Percentiles rank a stretch among this genome's conserved stretches.
phyloP scores from a whole-genome alignment of 2,329 filamentous ascomycete species.

The Chaetoscypha palmicola region DNA sequence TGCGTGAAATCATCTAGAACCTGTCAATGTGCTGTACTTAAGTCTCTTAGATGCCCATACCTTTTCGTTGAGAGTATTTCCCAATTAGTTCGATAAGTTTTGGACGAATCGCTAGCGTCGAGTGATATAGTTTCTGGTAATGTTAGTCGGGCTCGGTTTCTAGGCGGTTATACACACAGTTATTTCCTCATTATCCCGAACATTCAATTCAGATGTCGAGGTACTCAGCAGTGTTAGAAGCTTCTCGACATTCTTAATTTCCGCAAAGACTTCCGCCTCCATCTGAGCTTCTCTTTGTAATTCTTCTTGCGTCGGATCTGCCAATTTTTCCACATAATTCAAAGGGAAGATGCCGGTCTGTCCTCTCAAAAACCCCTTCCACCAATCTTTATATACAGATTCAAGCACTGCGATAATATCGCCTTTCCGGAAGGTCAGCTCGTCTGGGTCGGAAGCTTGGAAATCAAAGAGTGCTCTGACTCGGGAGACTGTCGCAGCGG shows the following conservation, averaged over 20 bases:
- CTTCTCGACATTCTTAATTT: slow-evolving; percentile 73
- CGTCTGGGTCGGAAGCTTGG: slow-evolving; percentile 84
- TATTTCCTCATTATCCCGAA: slow-evolving; percentile 95
- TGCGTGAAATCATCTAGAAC: slow-evolving; percentile 91
- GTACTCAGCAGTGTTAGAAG: slow-evolving; percentile 86
- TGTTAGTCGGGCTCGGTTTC: slow-evolving; percentile 35
- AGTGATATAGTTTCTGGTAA: slow-evolving; percentile 70
- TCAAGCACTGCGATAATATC: slow-evolving; percentile 96
- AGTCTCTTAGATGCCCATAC: slow-evolving; percentile 37
- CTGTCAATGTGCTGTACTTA: slow-evolving; percentile 7
- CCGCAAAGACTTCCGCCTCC: slow-evolving; percentile 73
- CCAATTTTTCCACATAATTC: slow-evolving; percentile 97
- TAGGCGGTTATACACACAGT: slow-evolving; percentile 59
- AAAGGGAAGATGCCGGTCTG: slow-evolving; percentile 97
- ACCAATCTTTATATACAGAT: slow-evolving; percentile 99
- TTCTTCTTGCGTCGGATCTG: slow-evolving; percentile 91
- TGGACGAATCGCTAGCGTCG: slow-evolving; percentile 85
- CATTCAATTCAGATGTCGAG: slow-evolving; percentile 68
- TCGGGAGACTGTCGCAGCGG: slow-evolving; percentile 89
- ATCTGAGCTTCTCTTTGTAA: slow-evolving; percentile 92
- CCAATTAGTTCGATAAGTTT: slow-evolving; percentile 98
- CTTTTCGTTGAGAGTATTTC: slow-evolving; percentile 99
- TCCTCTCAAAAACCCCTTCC: slow-evolving; percentile 89
- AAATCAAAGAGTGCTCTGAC: slow-evolving; percentile 95
- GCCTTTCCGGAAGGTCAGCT: slow-evolving; percentile 92